phyloP scores from a whole-genome alignment of 1,284 basidiomycete species.

The Apiotrichum gracile region DNA sequence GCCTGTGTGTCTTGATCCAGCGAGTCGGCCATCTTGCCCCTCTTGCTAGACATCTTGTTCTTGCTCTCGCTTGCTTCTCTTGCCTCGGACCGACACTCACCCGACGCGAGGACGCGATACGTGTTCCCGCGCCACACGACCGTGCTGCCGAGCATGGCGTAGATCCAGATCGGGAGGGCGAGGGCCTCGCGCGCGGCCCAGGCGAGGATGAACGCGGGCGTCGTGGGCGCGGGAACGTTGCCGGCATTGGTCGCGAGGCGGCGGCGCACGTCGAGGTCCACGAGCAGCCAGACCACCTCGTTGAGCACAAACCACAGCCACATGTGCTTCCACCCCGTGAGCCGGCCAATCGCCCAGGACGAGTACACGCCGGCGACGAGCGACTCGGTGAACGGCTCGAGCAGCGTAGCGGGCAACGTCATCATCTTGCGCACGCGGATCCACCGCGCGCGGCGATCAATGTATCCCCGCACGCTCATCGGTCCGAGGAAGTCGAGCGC shows the following conservation, averaged over 20 bases:
- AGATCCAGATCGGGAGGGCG: conserved; percentile 75
- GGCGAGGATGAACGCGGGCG: conserved; percentile 58
- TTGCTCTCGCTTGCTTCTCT: no score
- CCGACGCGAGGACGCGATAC: conserved; percentile 40
- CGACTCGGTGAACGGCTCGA: conserved; percentile 86
- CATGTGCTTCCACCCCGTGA: conserved; percentile 58
- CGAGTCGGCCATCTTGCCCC: no score
- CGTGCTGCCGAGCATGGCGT: conserved; percentile 69
- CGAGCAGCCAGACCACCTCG: conserved; percentile 55
- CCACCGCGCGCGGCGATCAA: conserved; percentile 82
- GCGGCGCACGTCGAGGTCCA: conserved; percentile 42
- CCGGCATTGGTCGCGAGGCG: conserved; percentile 54
- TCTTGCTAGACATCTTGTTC: no score
- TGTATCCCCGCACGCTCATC: conserved; percentile 72
- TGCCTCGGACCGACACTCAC: conserved; percentile 15
- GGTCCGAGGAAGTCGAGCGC: conserved; percentile 81
- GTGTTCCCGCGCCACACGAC: conserved; percentile 72
- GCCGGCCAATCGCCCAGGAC: conserved; percentile 54
- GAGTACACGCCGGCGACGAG: conserved; percentile 64
- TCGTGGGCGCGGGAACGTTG: conserved; percentile 57
- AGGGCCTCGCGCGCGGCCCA: conserved; percentile 72
- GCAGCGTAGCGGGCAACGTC: conserved; percentile 71
- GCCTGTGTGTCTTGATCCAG: no score
- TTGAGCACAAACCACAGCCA: conserved; percentile 64
- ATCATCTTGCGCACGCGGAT: conserved; percentile 90